Conservation (phyloP, 176 grass and related monocot genomes). For the Oryza brachyantha region DNA sequence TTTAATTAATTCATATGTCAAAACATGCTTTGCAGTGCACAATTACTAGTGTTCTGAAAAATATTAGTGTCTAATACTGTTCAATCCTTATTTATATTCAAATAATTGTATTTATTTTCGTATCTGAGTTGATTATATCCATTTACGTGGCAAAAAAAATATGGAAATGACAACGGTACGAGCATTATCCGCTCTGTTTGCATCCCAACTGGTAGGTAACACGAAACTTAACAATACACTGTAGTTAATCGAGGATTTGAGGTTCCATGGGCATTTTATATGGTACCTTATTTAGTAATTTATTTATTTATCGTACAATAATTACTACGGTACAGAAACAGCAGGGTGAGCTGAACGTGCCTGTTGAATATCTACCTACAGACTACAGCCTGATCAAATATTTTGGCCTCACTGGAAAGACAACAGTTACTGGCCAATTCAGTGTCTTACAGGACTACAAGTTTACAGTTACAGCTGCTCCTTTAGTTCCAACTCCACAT, state of each 20-base stretch:
- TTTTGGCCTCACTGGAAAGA: background rate
- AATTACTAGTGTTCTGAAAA: too few species aligned
- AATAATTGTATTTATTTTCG: too few species aligned
- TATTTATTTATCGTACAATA: background rate
- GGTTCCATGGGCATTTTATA: background rate
- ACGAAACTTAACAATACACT: background rate
- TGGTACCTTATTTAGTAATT: background rate
- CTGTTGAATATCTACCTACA: constrained; percentile 37
- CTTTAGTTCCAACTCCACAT: background rate
- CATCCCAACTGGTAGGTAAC: background rate
- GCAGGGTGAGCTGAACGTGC: background rate
- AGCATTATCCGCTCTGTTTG: too few species aligned
- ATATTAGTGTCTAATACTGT: too few species aligned
- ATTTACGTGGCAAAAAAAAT: too few species aligned
- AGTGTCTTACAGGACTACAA: background rate
- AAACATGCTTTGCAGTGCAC: too few species aligned
- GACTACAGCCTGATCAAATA: constrained; percentile 36
- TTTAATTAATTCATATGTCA: too few species aligned
- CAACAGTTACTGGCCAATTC: background rate
- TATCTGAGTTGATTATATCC: too few species aligned
- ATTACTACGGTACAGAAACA: constrained; percentile 15
- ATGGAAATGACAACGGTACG: too few species aligned
- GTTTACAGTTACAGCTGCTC: background rate
- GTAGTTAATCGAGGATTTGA: background rate
- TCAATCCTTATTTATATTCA: too few species aligned